Evolutionary conservation across 1,284 basidiomycete species (phyloP).

Genomic region (Cutaneotrichosporon cyanovorans): DNA sequence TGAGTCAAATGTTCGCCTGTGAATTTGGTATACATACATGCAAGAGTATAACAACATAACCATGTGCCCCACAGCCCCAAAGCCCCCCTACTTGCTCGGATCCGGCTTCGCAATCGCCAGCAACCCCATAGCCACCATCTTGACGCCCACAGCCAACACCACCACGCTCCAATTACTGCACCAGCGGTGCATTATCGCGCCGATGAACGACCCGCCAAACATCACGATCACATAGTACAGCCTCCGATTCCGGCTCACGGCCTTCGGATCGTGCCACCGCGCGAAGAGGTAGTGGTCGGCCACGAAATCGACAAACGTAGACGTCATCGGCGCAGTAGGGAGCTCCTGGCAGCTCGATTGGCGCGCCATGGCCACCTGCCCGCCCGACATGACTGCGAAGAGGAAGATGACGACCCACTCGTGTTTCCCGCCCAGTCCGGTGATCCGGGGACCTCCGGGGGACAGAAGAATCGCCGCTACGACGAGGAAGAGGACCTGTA

Average conservation of each 20-base stretch:
- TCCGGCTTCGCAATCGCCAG: slow-evolving; percentile 12
- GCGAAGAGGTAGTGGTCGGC: slow-evolving; percentile 37
- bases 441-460: slow-evolving; percentile 21
- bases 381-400: slow-evolving; percentile 40
- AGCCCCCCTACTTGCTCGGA: too few relatives aligned
- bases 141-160: slow-evolving; percentile 27
- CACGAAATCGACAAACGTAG: slow-evolving; percentile 41
- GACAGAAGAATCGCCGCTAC: slow-evolving; percentile 31
- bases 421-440: slow-evolving; percentile 21
- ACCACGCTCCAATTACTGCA: slow-evolving; percentile 35
- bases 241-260: slow-evolving; percentile 33
- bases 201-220: slow-evolving; percentile 36
- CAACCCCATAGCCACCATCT: slow-evolving; percentile 22
- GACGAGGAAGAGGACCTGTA: slow-evolving; percentile 27
- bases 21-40: background rate
- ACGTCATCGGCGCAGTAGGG: slow-evolving; percentile 41
- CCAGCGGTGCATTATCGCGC: slow-evolving; percentile 32
- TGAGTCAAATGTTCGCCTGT: too few relatives aligned
- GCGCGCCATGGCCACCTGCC: slow-evolving; percentile 42
- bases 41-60: too few relatives aligned
- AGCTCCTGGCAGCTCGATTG: slow-evolving; percentile 31
- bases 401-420: slow-evolving; percentile 38
- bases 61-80: too few relatives aligned
- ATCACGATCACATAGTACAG: slow-evolving; percentile 33
- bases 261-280: slow-evolving; percentile 20